phyloP scores from a whole-genome alignment of 1,284 basidiomycete genomes.

The Sanghuangporus baumii region DNA sequence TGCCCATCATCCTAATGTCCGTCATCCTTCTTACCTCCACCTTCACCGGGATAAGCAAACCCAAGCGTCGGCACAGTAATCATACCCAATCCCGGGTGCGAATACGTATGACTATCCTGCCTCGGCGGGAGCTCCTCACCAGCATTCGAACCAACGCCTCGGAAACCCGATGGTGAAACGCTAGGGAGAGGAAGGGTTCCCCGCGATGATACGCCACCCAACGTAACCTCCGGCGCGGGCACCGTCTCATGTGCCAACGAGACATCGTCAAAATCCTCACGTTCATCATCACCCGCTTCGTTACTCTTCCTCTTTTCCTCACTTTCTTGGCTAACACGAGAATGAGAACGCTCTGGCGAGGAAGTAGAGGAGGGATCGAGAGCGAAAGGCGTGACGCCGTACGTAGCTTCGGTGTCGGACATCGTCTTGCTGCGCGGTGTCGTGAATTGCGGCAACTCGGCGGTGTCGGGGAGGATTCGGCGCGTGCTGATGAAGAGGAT shows the following conservation, averaged over 20 bases:
- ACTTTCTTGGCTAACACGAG: neutral
- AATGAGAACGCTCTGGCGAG: neutral
- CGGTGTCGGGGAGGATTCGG: constrained; percentile 15
- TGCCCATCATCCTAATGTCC: no score
- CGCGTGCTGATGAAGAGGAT: constrained; percentile 20
- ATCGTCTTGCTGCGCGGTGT: constrained; percentile 11
- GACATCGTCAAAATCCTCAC: neutral
- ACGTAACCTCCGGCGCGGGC: neutral
- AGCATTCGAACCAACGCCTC: no score
- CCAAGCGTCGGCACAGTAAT: no score
- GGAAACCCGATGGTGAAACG: neutral
- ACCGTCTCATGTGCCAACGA: neutral
- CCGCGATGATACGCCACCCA: neutral
- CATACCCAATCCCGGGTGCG: no score
- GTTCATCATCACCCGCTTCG: neutral
- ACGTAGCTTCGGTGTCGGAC: constrained; percentile 6
- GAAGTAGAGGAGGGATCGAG: neutral
- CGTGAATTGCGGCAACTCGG: constrained; percentile 17
- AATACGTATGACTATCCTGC: no score
- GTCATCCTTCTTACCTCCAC: no score
- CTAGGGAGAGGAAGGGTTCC: neutral
- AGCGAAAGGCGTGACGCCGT: constrained; percentile 13
- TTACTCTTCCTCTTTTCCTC: neutral
- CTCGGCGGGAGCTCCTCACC: no score
- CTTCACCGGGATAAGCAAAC: no score